Base-by-base conservation (phyloP, 306 rosid species). In the barrel medic (Medicago truncatula) region DNA sequence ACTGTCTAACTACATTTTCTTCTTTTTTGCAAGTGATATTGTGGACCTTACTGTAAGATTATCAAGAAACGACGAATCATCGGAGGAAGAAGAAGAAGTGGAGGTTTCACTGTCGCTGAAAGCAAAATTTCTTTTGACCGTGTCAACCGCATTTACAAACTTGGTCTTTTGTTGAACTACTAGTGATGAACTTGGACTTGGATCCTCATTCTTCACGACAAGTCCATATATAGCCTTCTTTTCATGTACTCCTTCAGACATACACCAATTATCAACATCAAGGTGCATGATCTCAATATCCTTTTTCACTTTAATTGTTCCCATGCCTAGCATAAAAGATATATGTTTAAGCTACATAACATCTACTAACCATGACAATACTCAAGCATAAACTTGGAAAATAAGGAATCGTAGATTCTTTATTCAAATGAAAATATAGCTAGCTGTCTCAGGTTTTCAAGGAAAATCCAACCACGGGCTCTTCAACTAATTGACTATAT, bases 321-420 rank as follows among this genome's bases (percentile, higher is more conserved):
- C 54, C 13, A 18, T 16, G 31, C 16, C 84, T 80, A 76, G 9
- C 67, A 75, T 39, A 83, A 47, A 53, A 74, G 20, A 34, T 31
- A 61, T 6, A 31, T 68, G 63, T 17, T 8, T 53, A 53, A 53
- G 25, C 25, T 53, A 53, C 28, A 17, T 53, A 53, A 46, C 52
- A 46, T 46, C 3, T 46, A 1, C 14, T 1, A 46, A 46, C 3
- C n/a, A 46, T 12, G n/a, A 46, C 11, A 41, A 14, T 49, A 15
- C 40, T 16, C 28, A 18, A 28, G 28, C 28, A 58, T 34, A 13
- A 46, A 46, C 52, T 13, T 44, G 50, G 50, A 44, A 44, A 11
- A 44, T 44, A 44, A 44, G 50, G 5, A 43, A 43, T 1, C 13
- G 50, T 44, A 12, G 50, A 44, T 12, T 44, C n/a, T 11, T 44